These are phyloP conservation scores for Clarireedia paspali DNA, from an alignment of 2,329 filamentous ascomycete species.

Conservation along the genomic window DNA sequence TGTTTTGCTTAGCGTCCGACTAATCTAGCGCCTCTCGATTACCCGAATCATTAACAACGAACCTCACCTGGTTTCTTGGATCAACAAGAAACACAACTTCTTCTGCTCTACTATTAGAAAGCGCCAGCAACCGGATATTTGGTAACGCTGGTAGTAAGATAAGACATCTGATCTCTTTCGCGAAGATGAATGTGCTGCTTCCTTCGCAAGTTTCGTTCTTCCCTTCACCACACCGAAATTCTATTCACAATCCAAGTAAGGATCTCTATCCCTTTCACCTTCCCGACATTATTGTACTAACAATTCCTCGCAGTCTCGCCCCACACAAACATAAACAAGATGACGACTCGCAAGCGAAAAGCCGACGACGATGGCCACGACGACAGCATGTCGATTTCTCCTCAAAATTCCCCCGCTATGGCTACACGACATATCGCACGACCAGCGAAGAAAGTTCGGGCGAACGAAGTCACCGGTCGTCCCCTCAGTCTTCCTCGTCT, in stretches of 20 bases:
- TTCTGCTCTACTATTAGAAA: neutral
- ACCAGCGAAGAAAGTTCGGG: conserved; percentile 54
- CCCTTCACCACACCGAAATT: conserved; percentile 46
- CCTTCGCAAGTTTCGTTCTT: conserved; percentile 49
- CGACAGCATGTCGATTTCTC: conserved; percentile 88
- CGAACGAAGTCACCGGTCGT: conserved; percentile 59
- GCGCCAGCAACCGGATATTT: neutral
- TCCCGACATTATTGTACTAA: conserved; percentile 4
- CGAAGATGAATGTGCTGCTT: conserved; percentile 54
- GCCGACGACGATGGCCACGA: conserved; percentile 67
- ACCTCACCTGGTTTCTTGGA: conserved; percentile 5
- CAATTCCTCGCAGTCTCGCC: conserved; percentile 36
- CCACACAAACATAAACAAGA: conserved; percentile 32
- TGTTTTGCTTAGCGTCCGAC: neutral
- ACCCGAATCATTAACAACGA: conserved; percentile 1
- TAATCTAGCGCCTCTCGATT: neutral
- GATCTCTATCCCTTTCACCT: conserved; percentile 41
- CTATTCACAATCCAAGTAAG: conserved; percentile 48
- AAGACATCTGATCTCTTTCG: neutral
- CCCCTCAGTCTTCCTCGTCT: conserved; percentile 65
- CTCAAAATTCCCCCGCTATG: conserved; percentile 71
- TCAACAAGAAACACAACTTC: neutral
- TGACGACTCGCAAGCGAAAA: conserved; percentile 70
- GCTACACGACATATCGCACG: conserved; percentile 59
- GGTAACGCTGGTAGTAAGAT: neutral